phyloP scores from a whole-genome alignment of 73 alveolate genomes.

The Paramecium octaurelia region DNA sequence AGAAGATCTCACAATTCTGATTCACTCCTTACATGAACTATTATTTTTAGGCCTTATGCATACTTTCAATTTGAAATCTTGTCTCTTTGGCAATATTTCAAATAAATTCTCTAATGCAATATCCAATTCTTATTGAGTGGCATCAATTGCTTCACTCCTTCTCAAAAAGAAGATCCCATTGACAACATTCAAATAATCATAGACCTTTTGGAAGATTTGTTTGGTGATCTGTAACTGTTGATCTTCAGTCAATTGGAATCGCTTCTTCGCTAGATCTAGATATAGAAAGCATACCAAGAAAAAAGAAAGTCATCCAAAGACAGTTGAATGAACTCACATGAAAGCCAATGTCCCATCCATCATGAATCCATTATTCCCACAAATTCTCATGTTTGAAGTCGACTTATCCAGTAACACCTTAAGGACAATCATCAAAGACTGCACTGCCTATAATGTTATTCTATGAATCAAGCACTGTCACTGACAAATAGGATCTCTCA shows the following conservation, averaged over 20 bases:
- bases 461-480: conserved; percentile 78
- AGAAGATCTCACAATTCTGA: conserved; percentile 80
- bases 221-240: conserved; percentile 69
- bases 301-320: conserved; percentile 83
- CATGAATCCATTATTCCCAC: conserved; percentile 84
- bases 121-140: conserved; percentile 9
- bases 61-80: conserved; percentile 48
- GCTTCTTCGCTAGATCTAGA: not conserved
- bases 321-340: conserved; percentile 69
- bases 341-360: conserved; percentile 62
- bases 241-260: conserved; percentile 43
- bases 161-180: conserved; percentile 80
- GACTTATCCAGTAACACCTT: conserved; percentile 77
- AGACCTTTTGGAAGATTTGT: conserved; percentile 81
- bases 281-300: not conserved
- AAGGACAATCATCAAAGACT: conserved; percentile 88
- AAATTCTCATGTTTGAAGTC: conserved; percentile 81
- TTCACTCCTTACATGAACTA: conserved; percentile 85
- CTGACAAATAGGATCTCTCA: conserved; percentile 79
- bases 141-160: conserved; percentile 66
- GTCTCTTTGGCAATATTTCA: not conserved
- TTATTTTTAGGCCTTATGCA: conserved; percentile 13
- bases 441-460: conserved; percentile 85
- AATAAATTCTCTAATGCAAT: conserved; percentile 24
- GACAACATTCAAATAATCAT: conserved; percentile 75